Evolutionary conservation across 371 early-diverging fungal species (phyloP), one percentile per base, ranked within the genome.

Genomic region (Rhizopus delemar): DNA sequence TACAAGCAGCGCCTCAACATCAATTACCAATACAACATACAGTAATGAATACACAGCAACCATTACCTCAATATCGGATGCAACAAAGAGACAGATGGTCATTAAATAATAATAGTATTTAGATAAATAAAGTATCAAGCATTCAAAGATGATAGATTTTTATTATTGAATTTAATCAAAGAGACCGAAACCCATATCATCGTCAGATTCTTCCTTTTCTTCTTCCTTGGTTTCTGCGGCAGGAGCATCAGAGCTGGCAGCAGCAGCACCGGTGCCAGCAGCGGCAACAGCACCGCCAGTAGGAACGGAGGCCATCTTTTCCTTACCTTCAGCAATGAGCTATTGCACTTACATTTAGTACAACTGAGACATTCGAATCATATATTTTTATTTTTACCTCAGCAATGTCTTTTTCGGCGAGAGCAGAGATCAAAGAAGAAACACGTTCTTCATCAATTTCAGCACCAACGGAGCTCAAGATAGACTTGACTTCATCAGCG

Each of bases 261-360:
- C 80, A 64, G 57, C 81, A 60, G 72, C 78, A 71, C 72, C 82
- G 59, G 71, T 80, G 69, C 86, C 82, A 65, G 78, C 73, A 51
- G 76, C 66, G 59, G 89, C 82, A 63, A 77, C 89, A 73, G 88
- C 94, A 80, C 91, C 93, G 72, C 88, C 90, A 64, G 91, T 67
- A 67, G 96, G 94, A 67, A 96, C 89, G 70, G 94, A 89, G 56
- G 96, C 89, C 62, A 97, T 86, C 90, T 97, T 97, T 75, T 81
- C 66, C 68, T 80, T 63, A 72, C 97, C 97, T 76, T 91, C 93
- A 68, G 89, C 90, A 70, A 95, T 90, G 72, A 91, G 79, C 87
- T 85, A 49, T 46, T 35, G 8, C 13, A 28, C 31, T 28, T 5
- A 28, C 9, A 28, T 5, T 15, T 7, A 34, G 8, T 34, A 51